Evolutionary conservation across 176 grass and related monocot species (phyloP).

Genomic region (Neostapfia colusana): DNA sequence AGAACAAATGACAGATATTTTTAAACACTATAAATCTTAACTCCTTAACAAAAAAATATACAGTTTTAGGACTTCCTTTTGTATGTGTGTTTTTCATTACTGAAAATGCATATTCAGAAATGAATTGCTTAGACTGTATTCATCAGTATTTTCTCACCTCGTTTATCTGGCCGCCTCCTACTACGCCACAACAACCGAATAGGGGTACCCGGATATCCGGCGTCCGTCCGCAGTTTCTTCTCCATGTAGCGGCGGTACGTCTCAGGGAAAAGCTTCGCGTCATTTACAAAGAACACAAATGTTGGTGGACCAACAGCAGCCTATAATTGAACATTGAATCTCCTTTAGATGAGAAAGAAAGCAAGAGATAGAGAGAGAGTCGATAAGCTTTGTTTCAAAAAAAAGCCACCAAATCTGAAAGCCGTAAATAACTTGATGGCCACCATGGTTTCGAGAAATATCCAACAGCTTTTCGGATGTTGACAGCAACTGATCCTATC

Average conservation of each 20-base stretch:
- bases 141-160: conserved; percentile 31
- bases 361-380: neutral
- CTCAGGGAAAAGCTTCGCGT: conserved; percentile 87
- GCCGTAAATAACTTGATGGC: neutral
- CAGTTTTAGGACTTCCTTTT: too few species aligned
- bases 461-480: neutral
- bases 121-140: neutral
- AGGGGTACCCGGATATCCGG: conserved; percentile 84
- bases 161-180: conserved; percentile 62
- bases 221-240: conserved; percentile 84
- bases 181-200: conserved; percentile 89
- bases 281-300: conserved; percentile 91
- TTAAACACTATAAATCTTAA: neutral
- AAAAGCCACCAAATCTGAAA: conserved; percentile 25
- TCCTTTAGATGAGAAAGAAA: conserved; percentile 5
- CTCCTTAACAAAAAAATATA: neutral
- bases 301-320: conserved; percentile 83
- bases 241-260: conserved; percentile 86
- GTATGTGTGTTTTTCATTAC: neutral
- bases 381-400: neutral
- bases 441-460: neutral
- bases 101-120: neutral
- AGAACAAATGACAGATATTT: conserved; percentile 7
- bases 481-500: neutral
- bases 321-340: conserved; percentile 37